These are phyloP conservation scores for Filobasidium wieringae DNA, from an alignment of 768 basidiomycete genomes.

Conservation along the genomic window DNA sequence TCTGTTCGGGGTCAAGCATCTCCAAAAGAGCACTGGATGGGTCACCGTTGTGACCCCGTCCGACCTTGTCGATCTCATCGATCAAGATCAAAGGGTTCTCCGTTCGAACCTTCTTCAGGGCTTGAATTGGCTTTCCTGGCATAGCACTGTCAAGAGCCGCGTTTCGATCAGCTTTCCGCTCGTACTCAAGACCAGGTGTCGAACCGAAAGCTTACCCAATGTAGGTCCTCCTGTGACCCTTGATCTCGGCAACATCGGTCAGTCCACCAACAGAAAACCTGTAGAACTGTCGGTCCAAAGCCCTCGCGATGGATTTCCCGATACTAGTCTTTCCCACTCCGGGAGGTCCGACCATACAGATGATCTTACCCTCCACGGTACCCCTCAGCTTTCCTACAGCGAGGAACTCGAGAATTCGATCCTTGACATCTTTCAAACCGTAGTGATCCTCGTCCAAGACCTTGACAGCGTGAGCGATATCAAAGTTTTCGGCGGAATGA, in stretches of 20 bases:
- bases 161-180: neutral
- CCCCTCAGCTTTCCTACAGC: constrained; percentile 90
- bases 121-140: constrained; percentile 90
- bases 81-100: constrained; percentile 90
- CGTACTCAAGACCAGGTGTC: constrained; percentile 4
- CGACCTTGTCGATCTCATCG: constrained; percentile 94
- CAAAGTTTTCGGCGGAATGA: constrained; percentile 85
- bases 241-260: constrained; percentile 97
- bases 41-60: constrained; percentile 79
- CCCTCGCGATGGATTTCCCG: constrained; percentile 86
- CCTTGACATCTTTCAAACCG: constrained; percentile 80
- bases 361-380: constrained; percentile 92
- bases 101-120: constrained; percentile 79
- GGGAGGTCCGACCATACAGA: constrained; percentile 90
- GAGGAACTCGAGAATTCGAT: constrained; percentile 87
- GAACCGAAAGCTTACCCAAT: constrained; percentile 53
- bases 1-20: constrained; percentile 92
- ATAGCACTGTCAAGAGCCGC: constrained; percentile 50
- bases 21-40: constrained; percentile 81
- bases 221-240: constrained; percentile 95
- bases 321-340: constrained; percentile 97
- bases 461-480: constrained; percentile 63
- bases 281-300: constrained; percentile 84
- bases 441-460: constrained; percentile 95
- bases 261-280: constrained; percentile 92